These are phyloP conservation scores for Nakaseomyces kungkrabaensis DNA, from an alignment of 1,139 yeast genomes.

Conservation along the genomic window DNA sequence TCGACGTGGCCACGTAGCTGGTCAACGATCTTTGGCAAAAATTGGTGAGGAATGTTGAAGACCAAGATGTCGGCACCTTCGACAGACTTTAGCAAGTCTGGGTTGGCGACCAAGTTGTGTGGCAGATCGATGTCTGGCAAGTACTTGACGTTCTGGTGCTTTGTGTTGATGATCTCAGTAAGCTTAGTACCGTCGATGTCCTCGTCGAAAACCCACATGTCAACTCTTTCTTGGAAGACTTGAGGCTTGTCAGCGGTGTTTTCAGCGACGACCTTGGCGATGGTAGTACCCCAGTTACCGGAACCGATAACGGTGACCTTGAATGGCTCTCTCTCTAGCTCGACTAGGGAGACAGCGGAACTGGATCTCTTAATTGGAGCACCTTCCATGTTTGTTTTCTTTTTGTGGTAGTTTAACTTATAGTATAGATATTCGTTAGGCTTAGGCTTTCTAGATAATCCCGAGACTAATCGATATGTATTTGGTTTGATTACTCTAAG, in stretches of 20 bases:
- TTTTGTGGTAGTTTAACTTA: background rate
- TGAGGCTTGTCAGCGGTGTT: constrained; percentile 60
- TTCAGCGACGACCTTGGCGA: constrained; percentile 86
- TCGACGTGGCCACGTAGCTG: constrained; percentile 67
- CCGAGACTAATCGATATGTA: background rate
- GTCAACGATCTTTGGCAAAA: constrained; percentile 59
- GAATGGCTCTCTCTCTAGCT: constrained; percentile 34
- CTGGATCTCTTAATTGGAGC: constrained; percentile 8
- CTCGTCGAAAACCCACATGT: constrained; percentile 95
- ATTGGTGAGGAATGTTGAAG: constrained; percentile 92
- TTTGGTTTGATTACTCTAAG: background rate
- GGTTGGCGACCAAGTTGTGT: constrained; percentile 68
- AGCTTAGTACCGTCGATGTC: constrained; percentile 55
- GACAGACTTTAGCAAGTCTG: constrained; percentile 64
- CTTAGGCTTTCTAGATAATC: background rate
- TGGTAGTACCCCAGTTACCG: constrained; percentile 90
- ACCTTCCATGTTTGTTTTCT: background rate
- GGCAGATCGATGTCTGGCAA: constrained; percentile 77
- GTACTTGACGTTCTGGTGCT: constrained; percentile 83
- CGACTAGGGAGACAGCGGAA: constrained; percentile 9
- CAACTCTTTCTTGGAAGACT: constrained; percentile 56
- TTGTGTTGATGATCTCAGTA: constrained; percentile 75
- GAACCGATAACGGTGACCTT: constrained; percentile 48
- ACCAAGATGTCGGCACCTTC: constrained; percentile 69
- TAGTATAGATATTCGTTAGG: constrained; percentile 2